phyloP scores from a whole-genome alignment of 1,139 yeast genomes.

The Debaryomyces coudertii region DNA sequence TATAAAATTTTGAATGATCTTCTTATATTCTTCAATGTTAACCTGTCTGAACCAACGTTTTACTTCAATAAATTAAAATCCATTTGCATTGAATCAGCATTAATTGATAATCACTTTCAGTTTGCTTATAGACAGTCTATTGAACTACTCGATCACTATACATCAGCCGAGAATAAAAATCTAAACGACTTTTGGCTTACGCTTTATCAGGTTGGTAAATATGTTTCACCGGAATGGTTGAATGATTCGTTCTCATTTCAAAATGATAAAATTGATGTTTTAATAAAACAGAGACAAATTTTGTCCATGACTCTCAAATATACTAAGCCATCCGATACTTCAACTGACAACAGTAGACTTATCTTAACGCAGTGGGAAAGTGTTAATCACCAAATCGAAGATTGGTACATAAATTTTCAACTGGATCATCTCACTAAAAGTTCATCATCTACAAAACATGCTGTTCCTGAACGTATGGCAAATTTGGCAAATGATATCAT shows the following conservation, averaged over 20 bases:
- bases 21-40: slow-evolving; percentile 24
- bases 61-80: slow-evolving; percentile 44
- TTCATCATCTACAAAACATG: neutral
- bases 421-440: slow-evolving; percentile 2
- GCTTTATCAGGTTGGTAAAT: slow-evolving; percentile 65
- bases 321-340: slow-evolving; percentile 21
- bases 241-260: slow-evolving; percentile 24
- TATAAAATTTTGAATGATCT: slow-evolving; percentile 46
- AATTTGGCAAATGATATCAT: slow-evolving; percentile 32
- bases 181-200: slow-evolving; percentile 58
- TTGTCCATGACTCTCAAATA: slow-evolving; percentile 47
- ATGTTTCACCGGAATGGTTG: slow-evolving; percentile 52
- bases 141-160: slow-evolving; percentile 32
- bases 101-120: slow-evolving; percentile 55
- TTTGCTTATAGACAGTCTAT: slow-evolving; percentile 49
- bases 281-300: slow-evolving; percentile 50
- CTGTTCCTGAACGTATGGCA: slow-evolving; percentile 18
- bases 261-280: slow-evolving; percentile 24
- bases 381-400: slow-evolving; percentile 33
- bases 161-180: slow-evolving; percentile 14
- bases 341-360: slow-evolving; percentile 33
- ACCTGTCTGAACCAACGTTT: slow-evolving; percentile 14
- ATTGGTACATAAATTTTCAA: slow-evolving; percentile 18
- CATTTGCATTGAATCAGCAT: slow-evolving; percentile 60
- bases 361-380: slow-evolving; percentile 43